Percentiles rank a stretch among this genome's conserved stretches.
These are phyloP conservation scores for Neurospora crassa DNA, from an alignment of 2,329 filamentous ascomycete genomes.

Conservation along the genomic window DNA sequence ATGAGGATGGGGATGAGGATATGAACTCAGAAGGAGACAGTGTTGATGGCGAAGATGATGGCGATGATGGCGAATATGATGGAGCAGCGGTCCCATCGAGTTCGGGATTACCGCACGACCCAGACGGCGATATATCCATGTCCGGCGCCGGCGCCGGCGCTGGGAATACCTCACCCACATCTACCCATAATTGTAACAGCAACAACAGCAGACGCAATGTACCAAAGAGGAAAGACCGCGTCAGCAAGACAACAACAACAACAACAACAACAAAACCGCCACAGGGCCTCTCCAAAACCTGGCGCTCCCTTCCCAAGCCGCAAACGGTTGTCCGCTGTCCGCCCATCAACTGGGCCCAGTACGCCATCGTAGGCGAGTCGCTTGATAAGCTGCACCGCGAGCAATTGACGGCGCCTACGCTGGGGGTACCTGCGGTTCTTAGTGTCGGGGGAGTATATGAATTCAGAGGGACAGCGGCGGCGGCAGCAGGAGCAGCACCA, in stretches of 20 bases:
- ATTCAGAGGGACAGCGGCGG: slow-evolving; percentile 27
- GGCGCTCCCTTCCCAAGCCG: slow-evolving; percentile 60
- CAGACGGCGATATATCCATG: slow-evolving; percentile 1
- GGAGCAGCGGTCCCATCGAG: slow-evolving; percentile 17
- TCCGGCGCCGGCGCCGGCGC: background rate
- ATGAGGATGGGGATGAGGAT: slow-evolving; percentile 18
- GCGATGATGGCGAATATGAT: slow-evolving; percentile 10
- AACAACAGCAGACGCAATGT: background rate
- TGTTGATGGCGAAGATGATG: background rate
- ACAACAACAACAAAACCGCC: slow-evolving; percentile 1
- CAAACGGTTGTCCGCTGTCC: slow-evolving; percentile 81
- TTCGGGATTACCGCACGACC: slow-evolving; percentile 5
- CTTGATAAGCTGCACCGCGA: slow-evolving; percentile 79
- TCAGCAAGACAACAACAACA: background rate
- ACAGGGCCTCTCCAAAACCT: slow-evolving; percentile 25
- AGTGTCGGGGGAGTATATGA: slow-evolving; percentile 36
- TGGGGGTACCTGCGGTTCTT: slow-evolving; percentile 39
- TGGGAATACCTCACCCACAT: background rate
- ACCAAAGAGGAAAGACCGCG: background rate
- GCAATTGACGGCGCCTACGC: slow-evolving; percentile 56
- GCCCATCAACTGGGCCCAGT: slow-evolving; percentile 90
- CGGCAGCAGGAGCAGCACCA: background rate
- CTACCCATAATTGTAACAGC: background rate
- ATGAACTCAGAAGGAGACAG: background rate
- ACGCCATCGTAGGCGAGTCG: slow-evolving; percentile 77